Conservation (phyloP, 2,329 filamentous ascomycete species). For the Neonectria faginata region DNA sequence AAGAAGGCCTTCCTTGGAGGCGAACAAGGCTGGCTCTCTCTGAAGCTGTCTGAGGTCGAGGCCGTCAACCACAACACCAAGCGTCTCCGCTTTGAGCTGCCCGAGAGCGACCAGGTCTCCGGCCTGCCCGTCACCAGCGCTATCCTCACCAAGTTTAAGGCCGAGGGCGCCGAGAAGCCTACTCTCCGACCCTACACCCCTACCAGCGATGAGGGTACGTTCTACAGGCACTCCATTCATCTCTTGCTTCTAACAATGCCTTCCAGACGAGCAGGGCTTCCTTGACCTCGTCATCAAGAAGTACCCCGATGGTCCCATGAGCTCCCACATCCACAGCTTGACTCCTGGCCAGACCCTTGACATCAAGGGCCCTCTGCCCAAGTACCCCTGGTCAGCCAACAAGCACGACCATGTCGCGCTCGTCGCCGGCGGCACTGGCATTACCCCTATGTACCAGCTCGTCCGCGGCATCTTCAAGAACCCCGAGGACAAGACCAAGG, state of each 20-base stretch:
- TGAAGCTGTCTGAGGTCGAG: conserved; percentile 84
- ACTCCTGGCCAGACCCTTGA: conserved; percentile 83
- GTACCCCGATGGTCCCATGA: conserved; percentile 94
- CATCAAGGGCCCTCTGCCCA: conserved; percentile 95
- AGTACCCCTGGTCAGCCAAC: conserved; percentile 90
- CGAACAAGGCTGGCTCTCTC: conserved; percentile 87
- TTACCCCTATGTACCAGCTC: conserved; percentile 98
- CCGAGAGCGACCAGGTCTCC: conserved; percentile 84
- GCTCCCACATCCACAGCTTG: conserved; percentile 86
- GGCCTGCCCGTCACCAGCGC: conserved; percentile 87
- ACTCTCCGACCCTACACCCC: conserved; percentile 94
- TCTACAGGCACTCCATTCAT: neutral
- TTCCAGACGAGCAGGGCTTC: conserved; percentile 78
- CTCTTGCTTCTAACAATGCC: conserved; percentile 26
- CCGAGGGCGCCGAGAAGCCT: conserved; percentile 83
- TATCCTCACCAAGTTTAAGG: conserved; percentile 91
- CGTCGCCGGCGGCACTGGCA: conserved; percentile 94
- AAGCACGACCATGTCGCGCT: conserved; percentile 91
- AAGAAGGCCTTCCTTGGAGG: conserved; percentile 77
- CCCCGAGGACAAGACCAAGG: conserved; percentile 96
- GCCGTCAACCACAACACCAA: conserved; percentile 95
- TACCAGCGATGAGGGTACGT: conserved; percentile 82
- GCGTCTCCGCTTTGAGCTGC: conserved; percentile 87
- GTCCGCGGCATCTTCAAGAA: conserved; percentile 93
- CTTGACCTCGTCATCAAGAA: conserved; percentile 92